Base-by-base conservation (phyloP, 2,329 filamentous ascomycete species). In the Monilinia polystroma region DNA sequence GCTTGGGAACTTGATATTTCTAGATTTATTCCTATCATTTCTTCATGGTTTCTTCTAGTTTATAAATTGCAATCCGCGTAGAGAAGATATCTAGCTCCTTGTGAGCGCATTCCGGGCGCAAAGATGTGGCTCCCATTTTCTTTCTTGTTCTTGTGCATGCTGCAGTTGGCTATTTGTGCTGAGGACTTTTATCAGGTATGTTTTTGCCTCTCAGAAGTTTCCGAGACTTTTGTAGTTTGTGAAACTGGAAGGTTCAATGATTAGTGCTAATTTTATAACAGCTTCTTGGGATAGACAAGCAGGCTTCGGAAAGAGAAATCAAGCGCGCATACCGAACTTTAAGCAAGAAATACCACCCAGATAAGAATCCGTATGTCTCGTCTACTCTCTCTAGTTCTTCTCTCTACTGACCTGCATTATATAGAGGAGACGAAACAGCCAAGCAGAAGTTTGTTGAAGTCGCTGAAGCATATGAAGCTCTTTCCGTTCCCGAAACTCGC, bases 331-430 rank as follows among this genome's bases (percentile, higher is more conserved):
- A 99, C 79, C 87, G 93, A 68, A 89, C 87, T 68, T 83, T 99
- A 14, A 96, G 91, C 81, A 98, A 98, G 80, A 96, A 96, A 78
- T 97, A 86, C 78, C 95, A 99, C 76, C 95, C 95, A 4, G 95
- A 99, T 80, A 99, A 99, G 85, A 98, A 98, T 75, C 93, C 94
- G 90, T 95, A 85, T 74, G 90, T 81, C 20, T 62, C 66, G 56
- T 58, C 60, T 16, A 18, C 54, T n/a, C 5, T 20, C 35, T 47
- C 55, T 29, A 54, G 51, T 45, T 32, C 5, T 23, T 32, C 8
- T 16, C 16, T 7, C 14, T 32, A 11, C 51, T 66, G 16, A 67
- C 38, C 60, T 69, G n/a, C 20, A 51, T 45, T 55, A 56, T 70
- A 53, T 72, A 95, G 92, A 66, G 89, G 88, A 71, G 89, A 97